A percentile compares a stretch with the other conserved stretches of the same genome.
Conservation (phyloP, 257 asterid species). For the Leonotis leonurus region DNA sequence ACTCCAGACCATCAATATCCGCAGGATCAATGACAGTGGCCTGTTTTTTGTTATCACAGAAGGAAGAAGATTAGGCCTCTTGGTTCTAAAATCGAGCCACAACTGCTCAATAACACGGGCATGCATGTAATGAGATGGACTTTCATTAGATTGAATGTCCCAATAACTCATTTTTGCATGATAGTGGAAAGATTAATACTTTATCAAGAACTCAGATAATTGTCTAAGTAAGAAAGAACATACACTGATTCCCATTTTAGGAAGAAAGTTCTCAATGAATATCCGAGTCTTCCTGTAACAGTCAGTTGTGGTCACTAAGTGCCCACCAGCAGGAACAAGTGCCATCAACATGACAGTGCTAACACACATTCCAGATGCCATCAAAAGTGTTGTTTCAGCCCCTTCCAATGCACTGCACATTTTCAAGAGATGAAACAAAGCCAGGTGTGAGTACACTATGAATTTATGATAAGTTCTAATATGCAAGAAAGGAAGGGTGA, state of each 20-base stretch:
- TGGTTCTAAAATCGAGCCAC: conserved; percentile 3
- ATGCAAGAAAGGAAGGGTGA: neutral
- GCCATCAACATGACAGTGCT: conserved; percentile 83
- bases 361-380: conserved; percentile 95
- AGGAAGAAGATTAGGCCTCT: conserved; percentile 17
- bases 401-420: conserved; percentile 86
- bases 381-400: conserved; percentile 70
- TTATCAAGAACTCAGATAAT: conserved; percentile 2
- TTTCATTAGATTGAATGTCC: too few species aligned
- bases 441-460: conserved; percentile 1
- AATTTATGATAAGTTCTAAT: neutral
- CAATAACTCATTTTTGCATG: too few species aligned
- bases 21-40: conserved; percentile 96
- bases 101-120: too few species aligned
- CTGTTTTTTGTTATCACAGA: conserved; percentile 34
- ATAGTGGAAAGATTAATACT: neutral
- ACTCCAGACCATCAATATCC: conserved; percentile 70
- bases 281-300: conserved; percentile 86
- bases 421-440: conserved; percentile 15
- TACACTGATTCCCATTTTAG: conserved; percentile 91
- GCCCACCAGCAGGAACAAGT: conserved; percentile 92
- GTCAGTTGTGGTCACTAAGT: conserved; percentile 83
- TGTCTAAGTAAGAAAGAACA: conserved; percentile 23
- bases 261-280: conserved; percentile 75
- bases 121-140: too few species aligned